Evolutionary conservation across 2,329 filamentous ascomycete genomes (phyloP).

Genomic region (Madurella fahalii): DNA sequence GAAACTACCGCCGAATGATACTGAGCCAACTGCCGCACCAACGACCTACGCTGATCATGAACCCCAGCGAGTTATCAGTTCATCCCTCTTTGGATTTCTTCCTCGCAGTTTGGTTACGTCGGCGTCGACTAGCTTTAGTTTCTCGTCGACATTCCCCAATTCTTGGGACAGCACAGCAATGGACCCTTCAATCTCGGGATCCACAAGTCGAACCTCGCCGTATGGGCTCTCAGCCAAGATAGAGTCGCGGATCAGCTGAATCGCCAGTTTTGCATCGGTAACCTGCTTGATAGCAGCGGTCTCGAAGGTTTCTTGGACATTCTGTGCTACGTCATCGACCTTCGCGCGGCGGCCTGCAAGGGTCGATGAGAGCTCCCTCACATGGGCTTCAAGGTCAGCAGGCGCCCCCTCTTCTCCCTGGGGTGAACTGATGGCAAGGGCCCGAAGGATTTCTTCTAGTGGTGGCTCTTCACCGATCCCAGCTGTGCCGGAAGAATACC

Average conservation of each 20-base stretch:
- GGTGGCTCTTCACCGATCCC: conserved; percentile 36
- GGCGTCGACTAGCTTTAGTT: conserved; percentile 36
- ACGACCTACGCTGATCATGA: conserved; percentile 1
- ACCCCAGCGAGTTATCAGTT: conserved; percentile 45
- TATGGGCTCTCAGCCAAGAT: conserved; percentile 51
- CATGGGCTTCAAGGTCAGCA: conserved; percentile 16
- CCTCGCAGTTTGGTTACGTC: conserved; percentile 34
- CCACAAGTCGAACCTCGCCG: conserved; percentile 45
- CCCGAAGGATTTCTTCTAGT: conserved; percentile 46
- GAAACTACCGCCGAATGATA: neutral
- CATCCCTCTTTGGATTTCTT: conserved; percentile 46
- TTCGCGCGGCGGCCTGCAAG: conserved; percentile 42
- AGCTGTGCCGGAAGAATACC: conserved; percentile 34
- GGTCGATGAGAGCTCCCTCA: conserved; percentile 27
- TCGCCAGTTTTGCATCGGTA: conserved; percentile 44
- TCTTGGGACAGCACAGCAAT: conserved; percentile 46
- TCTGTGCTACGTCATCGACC: conserved; percentile 40
- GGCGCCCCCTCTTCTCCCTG: conserved; percentile 10
- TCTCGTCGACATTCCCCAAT: conserved; percentile 38
- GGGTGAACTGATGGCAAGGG: conserved; percentile 39
- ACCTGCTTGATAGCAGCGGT: conserved; percentile 38
- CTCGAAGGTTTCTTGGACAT: conserved; percentile 51
- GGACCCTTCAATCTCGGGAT: conserved; percentile 49
- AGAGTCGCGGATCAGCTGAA: conserved; percentile 48
- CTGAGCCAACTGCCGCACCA: no score